phyloP scores from a whole-genome alignment of 2,329 filamentous ascomycete species.

The Aureobasidium sp. region DNA sequence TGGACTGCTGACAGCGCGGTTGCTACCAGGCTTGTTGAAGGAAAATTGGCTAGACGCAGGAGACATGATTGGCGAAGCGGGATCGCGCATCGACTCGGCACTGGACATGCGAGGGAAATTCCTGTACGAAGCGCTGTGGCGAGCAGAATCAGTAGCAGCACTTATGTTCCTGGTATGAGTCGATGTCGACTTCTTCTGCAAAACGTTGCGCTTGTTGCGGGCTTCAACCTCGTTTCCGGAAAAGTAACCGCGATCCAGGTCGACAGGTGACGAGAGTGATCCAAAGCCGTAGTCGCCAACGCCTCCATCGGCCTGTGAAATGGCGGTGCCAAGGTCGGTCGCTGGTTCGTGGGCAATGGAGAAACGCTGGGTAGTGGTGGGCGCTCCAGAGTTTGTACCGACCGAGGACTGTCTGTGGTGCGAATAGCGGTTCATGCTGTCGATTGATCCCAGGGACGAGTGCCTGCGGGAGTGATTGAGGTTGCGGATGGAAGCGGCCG shows the following conservation, averaged over 20 bases:
- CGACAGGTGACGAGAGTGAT: constrained; percentile 33
- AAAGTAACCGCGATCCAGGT: constrained; percentile 85
- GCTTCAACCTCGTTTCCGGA: constrained; percentile 78
- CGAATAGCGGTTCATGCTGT: constrained; percentile 22
- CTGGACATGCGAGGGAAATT: constrained; percentile 73
- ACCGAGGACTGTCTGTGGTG: constrained; percentile 48
- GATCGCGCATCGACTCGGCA: constrained; percentile 62
- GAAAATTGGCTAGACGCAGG: constrained; percentile 60
- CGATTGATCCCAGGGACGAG: constrained; percentile 70
- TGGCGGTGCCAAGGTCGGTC: background rate
- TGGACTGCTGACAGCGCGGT: constrained; percentile 38
- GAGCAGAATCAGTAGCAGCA: constrained; percentile 44
- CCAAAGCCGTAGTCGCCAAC: constrained; percentile 23
- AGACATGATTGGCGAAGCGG: constrained; percentile 35
- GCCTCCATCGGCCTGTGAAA: background rate
- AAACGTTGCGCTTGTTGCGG: constrained; percentile 58
- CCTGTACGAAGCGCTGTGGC: constrained; percentile 51
- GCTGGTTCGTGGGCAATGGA: constrained; percentile 3
- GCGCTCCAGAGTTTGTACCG: constrained; percentile 16
- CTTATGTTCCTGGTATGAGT: constrained; percentile 62
- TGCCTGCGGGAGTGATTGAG: constrained; percentile 78
- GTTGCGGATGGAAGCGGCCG: constrained; percentile 28
- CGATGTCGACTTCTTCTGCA: constrained; percentile 54
- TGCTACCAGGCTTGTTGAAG: constrained; percentile 32
- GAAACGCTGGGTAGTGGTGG: background rate